Evolutionary conservation across 371 early-diverging fungal species (phyloP), one percentile per base, ranked within the genome.

Genomic region (Parasitella parasitica): DNA sequence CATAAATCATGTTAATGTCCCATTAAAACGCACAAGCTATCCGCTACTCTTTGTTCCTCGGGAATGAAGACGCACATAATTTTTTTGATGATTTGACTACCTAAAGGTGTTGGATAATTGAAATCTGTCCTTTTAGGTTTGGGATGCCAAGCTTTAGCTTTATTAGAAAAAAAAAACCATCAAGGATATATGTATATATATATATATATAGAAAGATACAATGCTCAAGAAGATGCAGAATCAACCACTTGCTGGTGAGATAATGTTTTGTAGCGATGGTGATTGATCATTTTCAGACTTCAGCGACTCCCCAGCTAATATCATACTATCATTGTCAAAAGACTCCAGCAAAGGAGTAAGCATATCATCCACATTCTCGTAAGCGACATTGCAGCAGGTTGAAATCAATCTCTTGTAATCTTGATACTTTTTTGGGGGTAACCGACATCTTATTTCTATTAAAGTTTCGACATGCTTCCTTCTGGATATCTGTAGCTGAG

Each of bases 331-430:
- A 35, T 46, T 32, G 43, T 69, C 66, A 57, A 73, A 72, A 0
- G 73, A 67, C 16, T 60, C 77, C 32, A 74, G 24, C 12, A 77
- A 54, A 24, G 77, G 77, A 8, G 46, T 49, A n/a, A 81, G 59
- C 75, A 81, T 72, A 15, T 61, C 32, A 54, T 81, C 81, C 2
- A 81, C 81, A 57, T 75, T 75, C 50, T 81, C 81, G 59, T 78
- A 78, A 3, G 71, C 65, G 2, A 81, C 77, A 39, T 76, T 76
- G 54, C 81, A 81, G 27, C 78, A 72, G n/a, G 73, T 67, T 22
- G 77, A 75, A 26, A 81, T 81, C 16, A 81, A 54, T 0, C 78
- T 70, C 26, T 78, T 81, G 59, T 81, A 81, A 15, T 77, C 73
- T 64, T 76, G 76, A 55, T 74, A 72, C 27, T 70, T 71, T 20